Evolutionary conservation across 2,329 filamentous ascomycete genomes (phyloP).

Genomic region (Stagonosporopsis cucurbitacearum): DNA sequence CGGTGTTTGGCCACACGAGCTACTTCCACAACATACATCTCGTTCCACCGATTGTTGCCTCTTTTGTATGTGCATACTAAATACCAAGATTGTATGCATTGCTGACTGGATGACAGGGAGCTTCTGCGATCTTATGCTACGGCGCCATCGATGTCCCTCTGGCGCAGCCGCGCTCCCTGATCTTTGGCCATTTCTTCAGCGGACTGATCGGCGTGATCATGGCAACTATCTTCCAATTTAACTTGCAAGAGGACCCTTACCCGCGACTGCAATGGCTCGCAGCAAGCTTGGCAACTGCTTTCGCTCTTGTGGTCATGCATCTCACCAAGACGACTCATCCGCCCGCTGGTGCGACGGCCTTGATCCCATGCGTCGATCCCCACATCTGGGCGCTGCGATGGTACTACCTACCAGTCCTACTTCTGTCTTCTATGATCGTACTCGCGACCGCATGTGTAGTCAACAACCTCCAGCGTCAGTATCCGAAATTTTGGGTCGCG

Average conservation of each 20-base stretch:
- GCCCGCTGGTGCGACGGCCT: constrained; percentile 56
- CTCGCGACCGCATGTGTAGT: constrained; percentile 50
- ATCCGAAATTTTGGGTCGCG: constrained; percentile 56
- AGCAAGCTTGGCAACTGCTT: constrained; percentile 51
- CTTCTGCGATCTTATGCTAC: constrained; percentile 55
- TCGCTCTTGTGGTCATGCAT: constrained; percentile 55
- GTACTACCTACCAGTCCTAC: constrained; percentile 52
- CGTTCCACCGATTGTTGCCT: constrained; percentile 53
- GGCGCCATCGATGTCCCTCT: constrained; percentile 54
- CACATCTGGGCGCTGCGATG: constrained; percentile 51
- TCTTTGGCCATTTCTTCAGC: constrained; percentile 55
- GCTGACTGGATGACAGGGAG: constrained; percentile 43
- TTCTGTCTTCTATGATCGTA: constrained; percentile 51
- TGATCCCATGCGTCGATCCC: constrained; percentile 51
- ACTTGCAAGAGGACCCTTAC: constrained; percentile 34
- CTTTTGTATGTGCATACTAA: constrained; percentile 38
- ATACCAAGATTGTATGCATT: not conserved
- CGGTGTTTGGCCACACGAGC: constrained; percentile 49
- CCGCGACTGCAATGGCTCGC: constrained; percentile 52
- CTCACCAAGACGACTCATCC: constrained; percentile 56
- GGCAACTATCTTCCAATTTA: constrained; percentile 52
- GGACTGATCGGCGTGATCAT: constrained; percentile 54
- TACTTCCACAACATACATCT: constrained; percentile 47
- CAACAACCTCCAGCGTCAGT: constrained; percentile 55
- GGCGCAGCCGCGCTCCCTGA: constrained; percentile 53